A percentile compares a stretch with the other conserved stretches of the same genome.
These are phyloP conservation scores for Neofusicoccum kwambonambiense DNA, from an alignment of 2,329 filamentous ascomycete genomes.

Conservation along the genomic window DNA sequence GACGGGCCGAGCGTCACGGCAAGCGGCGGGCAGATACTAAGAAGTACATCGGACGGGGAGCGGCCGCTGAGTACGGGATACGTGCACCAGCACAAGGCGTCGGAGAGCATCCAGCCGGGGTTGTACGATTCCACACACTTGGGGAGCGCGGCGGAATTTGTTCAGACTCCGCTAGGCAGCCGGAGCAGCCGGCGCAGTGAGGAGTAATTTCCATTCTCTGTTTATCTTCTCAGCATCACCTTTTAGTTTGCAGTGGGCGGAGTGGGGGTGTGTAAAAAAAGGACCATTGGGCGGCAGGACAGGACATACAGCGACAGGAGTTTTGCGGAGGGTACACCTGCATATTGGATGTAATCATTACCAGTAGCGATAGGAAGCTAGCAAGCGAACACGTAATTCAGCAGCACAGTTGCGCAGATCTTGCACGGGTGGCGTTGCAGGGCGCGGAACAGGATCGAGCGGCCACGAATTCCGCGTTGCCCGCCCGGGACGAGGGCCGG, in stretches of 20 bases:
- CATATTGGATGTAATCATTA: constrained; percentile 6
- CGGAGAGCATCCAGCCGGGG: constrained; percentile 38
- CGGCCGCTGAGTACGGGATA: constrained; percentile 38
- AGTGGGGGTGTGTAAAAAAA: constrained; percentile 7
- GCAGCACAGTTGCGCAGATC: background rate
- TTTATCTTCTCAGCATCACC: constrained; percentile 11
- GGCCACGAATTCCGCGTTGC: background rate
- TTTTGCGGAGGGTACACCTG: background rate
- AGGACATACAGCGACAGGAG: constrained; percentile 12
- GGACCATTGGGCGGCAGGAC: background rate
- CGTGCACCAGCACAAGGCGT: constrained; percentile 38
- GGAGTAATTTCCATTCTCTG: constrained; percentile 4
- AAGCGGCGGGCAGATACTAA: background rate
- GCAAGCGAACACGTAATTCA: constrained; percentile 3
- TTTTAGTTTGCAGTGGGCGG: constrained; percentile 3
- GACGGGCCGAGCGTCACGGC: background rate
- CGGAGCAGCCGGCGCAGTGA: constrained; percentile 7
- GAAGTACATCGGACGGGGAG: constrained; percentile 16
- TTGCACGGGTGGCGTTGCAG: background rate
- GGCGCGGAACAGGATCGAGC: background rate
- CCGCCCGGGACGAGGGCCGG: background rate
- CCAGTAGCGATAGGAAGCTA: constrained; percentile 1
- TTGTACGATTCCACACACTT: constrained; percentile 32
- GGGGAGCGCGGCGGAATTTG: constrained; percentile 37
- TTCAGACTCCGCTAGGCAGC: constrained; percentile 24